These are phyloP conservation scores for Umbelopsis vinacea DNA, from an alignment of 192 early-diverging fungal genomes.

Conservation along the genomic window DNA sequence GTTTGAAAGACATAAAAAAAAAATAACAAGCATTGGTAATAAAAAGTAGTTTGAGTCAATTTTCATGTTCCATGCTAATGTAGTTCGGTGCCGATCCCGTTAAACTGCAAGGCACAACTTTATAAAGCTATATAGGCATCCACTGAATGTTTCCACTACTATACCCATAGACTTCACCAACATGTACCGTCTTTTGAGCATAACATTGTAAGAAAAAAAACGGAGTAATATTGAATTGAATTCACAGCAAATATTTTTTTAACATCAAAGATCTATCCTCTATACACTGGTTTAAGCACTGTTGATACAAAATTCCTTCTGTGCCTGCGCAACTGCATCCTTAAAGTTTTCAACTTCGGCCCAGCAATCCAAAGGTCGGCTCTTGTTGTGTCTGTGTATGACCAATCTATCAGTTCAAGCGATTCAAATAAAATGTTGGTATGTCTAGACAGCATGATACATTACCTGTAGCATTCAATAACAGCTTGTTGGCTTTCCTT, in stretches of 20 bases:
- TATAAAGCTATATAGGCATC: too few species aligned
- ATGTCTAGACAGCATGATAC: background rate
- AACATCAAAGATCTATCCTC: constrained; percentile 10
- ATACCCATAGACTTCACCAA: too few species aligned
- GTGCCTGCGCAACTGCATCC: constrained; percentile 37
- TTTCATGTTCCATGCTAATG: background rate
- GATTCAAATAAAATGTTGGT: too few species aligned
- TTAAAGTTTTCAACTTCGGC: constrained; percentile 42
- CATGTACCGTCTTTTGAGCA: too few species aligned
- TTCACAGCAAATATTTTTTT: background rate
- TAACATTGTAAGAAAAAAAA: background rate
- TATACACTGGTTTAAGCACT: constrained; percentile 13
- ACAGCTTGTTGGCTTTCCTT: constrained; percentile 35
- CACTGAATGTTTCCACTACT: too few species aligned
- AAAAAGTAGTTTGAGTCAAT: background rate
- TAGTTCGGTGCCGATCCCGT: too few species aligned
- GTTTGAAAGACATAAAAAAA: too few species aligned
- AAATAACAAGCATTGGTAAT: constrained; percentile 10
- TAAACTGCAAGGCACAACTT: too few species aligned
- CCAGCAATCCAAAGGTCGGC: constrained; percentile 42
- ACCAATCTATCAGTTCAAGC: too few species aligned
- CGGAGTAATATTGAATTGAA: background rate
- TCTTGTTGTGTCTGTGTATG: constrained; percentile 30
- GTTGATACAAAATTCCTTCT: constrained; percentile 32
- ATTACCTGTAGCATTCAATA: constrained; percentile 40